A percentile compares a stretch with the other conserved stretches of the same genome.
These are phyloP conservation scores for Thelonectria olida DNA, from an alignment of 2,329 filamentous ascomycete species.

Conservation along the genomic window DNA sequence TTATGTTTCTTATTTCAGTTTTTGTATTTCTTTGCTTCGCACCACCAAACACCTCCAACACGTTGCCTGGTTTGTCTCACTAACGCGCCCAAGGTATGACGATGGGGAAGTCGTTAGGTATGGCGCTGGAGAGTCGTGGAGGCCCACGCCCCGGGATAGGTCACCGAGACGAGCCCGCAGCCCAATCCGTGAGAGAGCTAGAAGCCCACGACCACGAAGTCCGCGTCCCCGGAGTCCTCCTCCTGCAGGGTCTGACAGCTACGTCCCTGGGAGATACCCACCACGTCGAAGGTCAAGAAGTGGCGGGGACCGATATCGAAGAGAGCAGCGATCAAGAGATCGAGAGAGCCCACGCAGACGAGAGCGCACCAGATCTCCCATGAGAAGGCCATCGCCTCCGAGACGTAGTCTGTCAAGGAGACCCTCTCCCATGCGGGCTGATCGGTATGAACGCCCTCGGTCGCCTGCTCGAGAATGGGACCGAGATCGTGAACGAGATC, in stretches of 20 bases:
- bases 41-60: background rate
- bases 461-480: constrained; percentile 51
- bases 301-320: constrained; percentile 51
- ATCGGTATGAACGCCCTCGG: constrained; percentile 50
- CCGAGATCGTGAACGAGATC: constrained; percentile 44
- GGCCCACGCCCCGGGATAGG: constrained; percentile 63
- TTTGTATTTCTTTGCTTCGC: constrained; percentile 17
- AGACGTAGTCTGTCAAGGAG: constrained; percentile 50
- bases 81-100: constrained; percentile 58
- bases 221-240: constrained; percentile 49
- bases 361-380: constrained; percentile 48
- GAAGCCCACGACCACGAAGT: constrained; percentile 52
- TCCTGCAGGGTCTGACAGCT: constrained; percentile 54
- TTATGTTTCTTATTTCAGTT: background rate
- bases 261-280: constrained; percentile 55
- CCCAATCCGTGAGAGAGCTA: constrained; percentile 42
- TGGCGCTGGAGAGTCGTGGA: constrained; percentile 69
- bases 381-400: constrained; percentile 49
- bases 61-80: constrained; percentile 4
- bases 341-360: constrained; percentile 49
- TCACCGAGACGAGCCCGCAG: constrained; percentile 52
- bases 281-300: constrained; percentile 54
- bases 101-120: constrained; percentile 71
- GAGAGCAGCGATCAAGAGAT: constrained; percentile 53
- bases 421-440: constrained; percentile 47